These are phyloP conservation scores for Medicago ruthenica DNA, from an alignment of 306 rosid genomes.

Conservation along the genomic window DNA sequence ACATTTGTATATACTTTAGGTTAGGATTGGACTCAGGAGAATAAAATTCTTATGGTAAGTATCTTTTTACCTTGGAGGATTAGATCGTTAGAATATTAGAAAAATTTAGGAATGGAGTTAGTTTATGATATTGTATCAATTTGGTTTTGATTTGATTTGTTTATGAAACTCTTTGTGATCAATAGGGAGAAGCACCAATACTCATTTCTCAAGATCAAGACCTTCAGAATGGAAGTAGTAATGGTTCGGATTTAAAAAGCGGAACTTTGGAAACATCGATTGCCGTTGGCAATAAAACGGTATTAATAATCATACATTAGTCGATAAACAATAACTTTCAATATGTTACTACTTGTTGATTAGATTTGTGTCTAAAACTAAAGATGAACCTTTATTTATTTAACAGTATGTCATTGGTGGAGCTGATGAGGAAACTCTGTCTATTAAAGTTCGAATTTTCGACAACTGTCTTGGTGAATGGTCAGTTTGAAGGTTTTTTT, in stretches of 20 bases:
- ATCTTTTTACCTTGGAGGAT: constrained; percentile 18
- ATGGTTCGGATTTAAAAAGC: constrained; percentile 60
- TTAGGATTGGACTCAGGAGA: constrained; percentile 61
- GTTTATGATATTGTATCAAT: constrained; percentile 41
- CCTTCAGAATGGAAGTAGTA: constrained; percentile 52
- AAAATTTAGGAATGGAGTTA: constrained; percentile 34
- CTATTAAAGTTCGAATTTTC: constrained; percentile 61
- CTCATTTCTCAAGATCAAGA: constrained; percentile 53
- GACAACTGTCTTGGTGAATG: constrained; percentile 60
- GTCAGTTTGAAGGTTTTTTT: constrained; percentile 55
- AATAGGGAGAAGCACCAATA: constrained; percentile 87
- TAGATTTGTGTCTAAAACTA: constrained; percentile 38
- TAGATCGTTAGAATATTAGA: constrained; percentile 26
- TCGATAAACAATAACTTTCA: constrained; percentile 30
- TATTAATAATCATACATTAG: constrained; percentile 53
- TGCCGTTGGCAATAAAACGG: constrained; percentile 67
- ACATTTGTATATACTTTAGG: constrained; percentile 50
- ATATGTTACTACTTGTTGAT: constrained; percentile 40
- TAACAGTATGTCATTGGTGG: constrained; percentile 86
- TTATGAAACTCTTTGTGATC: constrained; percentile 46
- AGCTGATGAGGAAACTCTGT: constrained; percentile 59
- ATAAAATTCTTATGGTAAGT: constrained; percentile 72
- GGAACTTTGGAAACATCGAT: constrained; percentile 53
- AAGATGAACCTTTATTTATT: constrained; percentile 45
- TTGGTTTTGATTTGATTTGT: constrained; percentile 43